Conservation (phyloP, 2,329 filamentous ascomycete species). For the Periconia macrospinosa region DNA sequence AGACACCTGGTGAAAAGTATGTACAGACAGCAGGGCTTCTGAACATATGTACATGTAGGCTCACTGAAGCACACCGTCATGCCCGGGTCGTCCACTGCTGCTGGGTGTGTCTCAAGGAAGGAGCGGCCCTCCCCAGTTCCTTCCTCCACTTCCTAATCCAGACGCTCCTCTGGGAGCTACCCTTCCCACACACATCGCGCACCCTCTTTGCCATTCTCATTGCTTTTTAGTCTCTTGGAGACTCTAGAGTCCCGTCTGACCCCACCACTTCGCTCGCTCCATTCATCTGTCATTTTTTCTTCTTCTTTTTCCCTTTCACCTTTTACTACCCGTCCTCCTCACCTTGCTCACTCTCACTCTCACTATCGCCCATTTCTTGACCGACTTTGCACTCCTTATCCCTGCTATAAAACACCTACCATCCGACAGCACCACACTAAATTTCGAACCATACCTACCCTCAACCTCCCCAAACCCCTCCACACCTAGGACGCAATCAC, state of each 20-base stretch:
- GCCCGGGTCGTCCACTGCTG: not conserved
- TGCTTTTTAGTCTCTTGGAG: slow-evolving; percentile 17
- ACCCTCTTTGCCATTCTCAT: slow-evolving; percentile 23
- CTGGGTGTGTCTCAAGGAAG: slow-evolving; percentile 17
- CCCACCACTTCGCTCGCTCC: slow-evolving; percentile 10
- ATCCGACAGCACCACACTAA: too few species aligned
- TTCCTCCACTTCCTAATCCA: slow-evolving; percentile 16
- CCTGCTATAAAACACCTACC: too few species aligned
- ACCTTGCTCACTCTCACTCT: slow-evolving; percentile 9
- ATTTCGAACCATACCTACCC: too few species aligned
- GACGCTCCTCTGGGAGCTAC: slow-evolving; percentile 13
- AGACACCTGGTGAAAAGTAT: too few species aligned
- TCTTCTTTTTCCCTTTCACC: slow-evolving; percentile 6
- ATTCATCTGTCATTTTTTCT: slow-evolving; percentile 31
- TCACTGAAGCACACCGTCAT: not conserved
- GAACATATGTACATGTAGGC: too few species aligned
- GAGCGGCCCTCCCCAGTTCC: slow-evolving; percentile 22
- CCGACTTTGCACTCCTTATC: not conserved
- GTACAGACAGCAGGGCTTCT: too few species aligned
- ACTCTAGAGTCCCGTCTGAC: slow-evolving; percentile 13
- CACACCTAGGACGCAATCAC: not conserved
- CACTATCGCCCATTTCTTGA: not conserved
- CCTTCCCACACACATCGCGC: slow-evolving; percentile 26
- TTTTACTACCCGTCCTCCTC: slow-evolving; percentile 6
- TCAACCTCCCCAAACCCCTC: too few species aligned